Conservation (phyloP, 139 green algal species). For the Chara braunii region DNA sequence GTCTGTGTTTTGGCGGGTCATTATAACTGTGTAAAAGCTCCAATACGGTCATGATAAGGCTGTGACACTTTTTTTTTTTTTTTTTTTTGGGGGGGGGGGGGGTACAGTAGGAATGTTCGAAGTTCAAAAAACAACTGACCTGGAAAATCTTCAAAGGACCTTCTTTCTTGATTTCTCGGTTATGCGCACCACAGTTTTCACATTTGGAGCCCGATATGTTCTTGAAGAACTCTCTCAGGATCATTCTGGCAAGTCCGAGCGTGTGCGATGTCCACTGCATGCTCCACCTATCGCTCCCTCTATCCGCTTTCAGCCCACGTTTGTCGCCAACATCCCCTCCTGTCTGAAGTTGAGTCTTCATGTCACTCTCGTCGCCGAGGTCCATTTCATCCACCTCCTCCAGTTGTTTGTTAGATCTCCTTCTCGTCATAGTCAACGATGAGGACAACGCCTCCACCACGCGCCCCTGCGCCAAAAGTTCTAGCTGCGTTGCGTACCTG, state of each 20-base stretch:
- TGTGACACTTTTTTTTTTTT: too few relatives aligned
- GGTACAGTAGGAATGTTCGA: too few relatives aligned
- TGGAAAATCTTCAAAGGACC: slow-evolving; percentile 60
- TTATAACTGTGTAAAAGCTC: too few relatives aligned
- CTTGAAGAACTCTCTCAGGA: slow-evolving; percentile 63
- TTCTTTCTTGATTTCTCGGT: slow-evolving; percentile 51
- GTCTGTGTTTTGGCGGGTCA: too few relatives aligned
- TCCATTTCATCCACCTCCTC: slow-evolving; percentile 2
- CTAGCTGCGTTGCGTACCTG: slow-evolving; percentile 4
- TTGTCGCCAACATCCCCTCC: too few relatives aligned
- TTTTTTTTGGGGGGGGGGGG: too few relatives aligned
- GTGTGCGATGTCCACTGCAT: slow-evolving; percentile 18
- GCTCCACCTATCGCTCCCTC: not conserved
- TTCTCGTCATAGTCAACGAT: slow-evolving; percentile 1
- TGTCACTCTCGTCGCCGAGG: too few relatives aligned
- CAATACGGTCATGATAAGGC: too few relatives aligned
- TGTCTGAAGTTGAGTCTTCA: too few relatives aligned
- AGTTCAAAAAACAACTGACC: too few relatives aligned
- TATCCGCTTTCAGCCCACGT: too few relatives aligned
- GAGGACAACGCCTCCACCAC: slow-evolving; percentile 23
- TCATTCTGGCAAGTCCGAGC: slow-evolving; percentile 6
- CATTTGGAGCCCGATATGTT: slow-evolving; percentile 59
- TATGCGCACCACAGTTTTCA: slow-evolving; percentile 68
- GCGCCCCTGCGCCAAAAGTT: not conserved
- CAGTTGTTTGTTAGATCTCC: too few relatives aligned